phyloP scores from a whole-genome alignment of 805 yeast genomes.

The Saturnispora serradocipensis region DNA sequence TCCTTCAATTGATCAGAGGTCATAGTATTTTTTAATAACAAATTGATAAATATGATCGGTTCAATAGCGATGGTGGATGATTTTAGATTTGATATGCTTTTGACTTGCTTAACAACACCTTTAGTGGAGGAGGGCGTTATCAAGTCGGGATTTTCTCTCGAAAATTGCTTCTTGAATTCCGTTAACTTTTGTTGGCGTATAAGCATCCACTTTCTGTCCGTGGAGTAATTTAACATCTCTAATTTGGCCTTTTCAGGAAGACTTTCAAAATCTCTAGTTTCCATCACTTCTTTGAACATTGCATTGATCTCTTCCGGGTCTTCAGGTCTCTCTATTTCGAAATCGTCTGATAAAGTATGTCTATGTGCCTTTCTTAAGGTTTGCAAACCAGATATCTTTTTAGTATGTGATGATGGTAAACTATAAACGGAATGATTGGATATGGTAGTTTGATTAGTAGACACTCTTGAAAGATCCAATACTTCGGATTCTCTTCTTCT shows the following conservation, averaged over 20 bases:
- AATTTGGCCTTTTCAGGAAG: slow-evolving; percentile 57
- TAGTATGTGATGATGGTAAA: slow-evolving; percentile 23
- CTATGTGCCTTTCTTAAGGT: slow-evolving; percentile 27
- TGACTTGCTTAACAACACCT: not conserved
- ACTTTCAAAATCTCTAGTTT: slow-evolving; percentile 64
- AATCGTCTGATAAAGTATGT: slow-evolving; percentile 31
- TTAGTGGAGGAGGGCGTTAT: not conserved
- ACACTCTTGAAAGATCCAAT: slow-evolving; percentile 21
- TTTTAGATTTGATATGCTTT: not conserved
- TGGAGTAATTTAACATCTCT: slow-evolving; percentile 66
- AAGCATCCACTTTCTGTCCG: slow-evolving; percentile 84
- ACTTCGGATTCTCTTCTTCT: slow-evolving; percentile 7
- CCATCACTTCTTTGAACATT: slow-evolving; percentile 74
- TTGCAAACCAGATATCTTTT: slow-evolving; percentile 16
- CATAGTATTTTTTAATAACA: slow-evolving; percentile 60
- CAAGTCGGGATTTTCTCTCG: slow-evolving; percentile 9
- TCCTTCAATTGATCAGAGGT: slow-evolving; percentile 65
- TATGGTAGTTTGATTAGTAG: slow-evolving; percentile 18
- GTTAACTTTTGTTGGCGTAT: slow-evolving; percentile 78
- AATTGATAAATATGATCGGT: slow-evolving; percentile 46
- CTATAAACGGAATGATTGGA: slow-evolving; percentile 19
- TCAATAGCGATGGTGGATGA: slow-evolving; percentile 33
- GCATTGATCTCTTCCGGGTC: slow-evolving; percentile 59
- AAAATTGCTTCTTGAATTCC: slow-evolving; percentile 48
- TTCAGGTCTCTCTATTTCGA: slow-evolving; percentile 55